phyloP scores from a whole-genome alignment of 345 rosid genomes.

The Brassica rapa region DNA sequence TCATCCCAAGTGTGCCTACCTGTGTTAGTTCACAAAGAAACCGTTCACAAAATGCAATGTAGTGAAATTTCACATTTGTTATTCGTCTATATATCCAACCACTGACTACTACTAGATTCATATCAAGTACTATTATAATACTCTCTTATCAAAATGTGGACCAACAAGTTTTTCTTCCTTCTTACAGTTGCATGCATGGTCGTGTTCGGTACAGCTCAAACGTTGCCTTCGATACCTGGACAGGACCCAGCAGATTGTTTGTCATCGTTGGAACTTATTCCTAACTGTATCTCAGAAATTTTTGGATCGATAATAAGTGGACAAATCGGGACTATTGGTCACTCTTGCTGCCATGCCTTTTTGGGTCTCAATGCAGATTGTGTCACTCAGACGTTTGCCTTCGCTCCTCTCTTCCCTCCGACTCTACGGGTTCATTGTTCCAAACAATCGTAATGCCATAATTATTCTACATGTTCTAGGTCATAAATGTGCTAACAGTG shows the following conservation, averaged over 20 bases:
- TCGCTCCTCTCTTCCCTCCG: conserved; percentile 14
- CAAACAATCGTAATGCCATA: not conserved
- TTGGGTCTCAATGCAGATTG: conserved; percentile 20
- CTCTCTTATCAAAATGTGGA: conserved; percentile 26
- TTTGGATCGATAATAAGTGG: conserved; percentile 22
- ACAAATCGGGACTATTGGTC: conserved; percentile 12
- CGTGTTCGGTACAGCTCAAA: conserved; percentile 3
- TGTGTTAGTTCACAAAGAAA: conserved; percentile 6
- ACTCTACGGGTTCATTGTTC: conserved; percentile 22
- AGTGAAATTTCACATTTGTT: not conserved
- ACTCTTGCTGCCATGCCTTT: conserved; percentile 33
- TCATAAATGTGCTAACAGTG: not conserved
- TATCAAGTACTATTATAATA: not conserved
- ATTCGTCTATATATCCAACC: not conserved
- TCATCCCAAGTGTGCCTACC: conserved; percentile 32
- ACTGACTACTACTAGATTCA: not conserved
- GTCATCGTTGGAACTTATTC: conserved; percentile 32
- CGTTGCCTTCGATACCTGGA: not conserved
- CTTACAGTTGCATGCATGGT: not conserved
- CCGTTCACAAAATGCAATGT: not conserved
- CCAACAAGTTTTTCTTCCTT: conserved; percentile 13
- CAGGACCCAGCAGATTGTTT: conserved; percentile 19
- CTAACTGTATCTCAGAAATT: conserved; percentile 24
- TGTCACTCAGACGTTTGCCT: conserved; percentile 25
- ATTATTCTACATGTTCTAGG: not conserved